Conservation (phyloP, 306 rosid species). For the Inga laurina region DNA sequence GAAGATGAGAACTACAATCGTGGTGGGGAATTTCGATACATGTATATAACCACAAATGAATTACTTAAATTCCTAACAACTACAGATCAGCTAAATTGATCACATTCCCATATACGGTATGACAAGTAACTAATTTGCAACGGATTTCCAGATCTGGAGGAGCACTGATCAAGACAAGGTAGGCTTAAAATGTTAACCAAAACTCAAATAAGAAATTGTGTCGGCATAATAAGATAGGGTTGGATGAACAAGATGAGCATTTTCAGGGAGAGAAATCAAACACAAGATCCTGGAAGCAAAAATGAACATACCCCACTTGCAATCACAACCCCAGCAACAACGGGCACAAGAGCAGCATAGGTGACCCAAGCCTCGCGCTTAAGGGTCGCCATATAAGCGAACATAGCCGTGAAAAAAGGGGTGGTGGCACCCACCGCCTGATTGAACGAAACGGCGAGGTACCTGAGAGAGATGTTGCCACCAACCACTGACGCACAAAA, state of each 20-base stretch:
- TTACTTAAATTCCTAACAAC: conserved; percentile 15
- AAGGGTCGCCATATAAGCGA: conserved; percentile 80
- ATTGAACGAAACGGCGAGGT: conserved; percentile 91
- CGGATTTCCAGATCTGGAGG: conserved; percentile 55
- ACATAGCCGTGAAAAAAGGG: conserved; percentile 91
- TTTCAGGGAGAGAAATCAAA: not conserved
- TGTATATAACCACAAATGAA: not conserved
- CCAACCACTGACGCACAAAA: conserved; percentile 96
- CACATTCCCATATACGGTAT: not conserved
- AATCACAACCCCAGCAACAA: conserved; percentile 96
- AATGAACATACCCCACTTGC: conserved; percentile 89
- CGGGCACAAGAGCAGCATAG: conserved; percentile 94
- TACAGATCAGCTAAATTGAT: conserved; percentile 30
- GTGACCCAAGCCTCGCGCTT: conserved; percentile 97
- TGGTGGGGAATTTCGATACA: conserved; percentile 3
- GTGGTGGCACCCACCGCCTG: conserved; percentile 99
- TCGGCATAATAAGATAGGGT: not conserved
- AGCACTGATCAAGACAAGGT: conserved; percentile 11
- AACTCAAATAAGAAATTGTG: not conserved
- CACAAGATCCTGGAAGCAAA: conserved; percentile 14
- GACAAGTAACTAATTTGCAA: not conserved
- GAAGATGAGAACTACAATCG: not conserved
- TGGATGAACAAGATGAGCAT: not conserved
- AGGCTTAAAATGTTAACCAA: conserved; percentile 21
- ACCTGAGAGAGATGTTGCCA: conserved; percentile 86